Conservation (phyloP, 495 filamentous ascomycete species). For the Aspergillus heteromorphus region DNA sequence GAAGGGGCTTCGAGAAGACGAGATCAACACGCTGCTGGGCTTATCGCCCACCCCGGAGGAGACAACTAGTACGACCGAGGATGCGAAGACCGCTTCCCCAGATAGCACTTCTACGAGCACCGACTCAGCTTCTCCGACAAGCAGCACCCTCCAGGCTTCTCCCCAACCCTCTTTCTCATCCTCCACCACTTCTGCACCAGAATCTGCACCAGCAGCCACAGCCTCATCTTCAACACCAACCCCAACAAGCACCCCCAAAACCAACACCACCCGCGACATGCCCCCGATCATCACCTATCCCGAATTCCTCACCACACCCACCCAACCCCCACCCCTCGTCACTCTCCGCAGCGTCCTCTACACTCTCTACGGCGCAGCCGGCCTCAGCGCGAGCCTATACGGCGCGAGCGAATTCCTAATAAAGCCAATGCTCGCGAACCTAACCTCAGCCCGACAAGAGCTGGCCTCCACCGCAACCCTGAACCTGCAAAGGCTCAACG, state of each 20-base stretch:
- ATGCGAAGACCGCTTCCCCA: slow-evolving; percentile 14
- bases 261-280: slow-evolving; percentile 42
- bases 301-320: slow-evolving; percentile 69
- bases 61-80: slow-evolving; percentile 22
- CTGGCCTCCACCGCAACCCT: slow-evolving; percentile 61
- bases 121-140: slow-evolving; percentile 11
- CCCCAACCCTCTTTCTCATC: slow-evolving; percentile 12
- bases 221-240: slow-evolving; percentile 9
- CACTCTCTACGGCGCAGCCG: slow-evolving; percentile 70
- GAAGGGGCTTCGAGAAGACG: slow-evolving; percentile 65
- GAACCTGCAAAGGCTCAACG: slow-evolving; percentile 65
- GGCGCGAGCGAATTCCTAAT: slow-evolving; percentile 75
- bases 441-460: slow-evolving; percentile 74
- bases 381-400: slow-evolving; percentile 67
- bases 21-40: slow-evolving; percentile 64
- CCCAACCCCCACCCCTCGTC: slow-evolving; percentile 71
- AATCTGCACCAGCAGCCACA: slow-evolving; percentile 9
- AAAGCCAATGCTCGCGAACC: slow-evolving; percentile 71
- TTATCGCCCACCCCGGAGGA: slow-evolving; percentile 35
- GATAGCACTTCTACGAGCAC: slow-evolving; percentile 10
- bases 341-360: slow-evolving; percentile 69
- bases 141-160: not conserved
- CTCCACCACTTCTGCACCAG: slow-evolving; percentile 8
- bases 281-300: slow-evolving; percentile 97
- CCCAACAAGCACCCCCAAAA: slow-evolving; percentile 3